A percentile compares a stretch with the other conserved stretches of the same genome.
These are phyloP conservation scores for Astragalus membranaceus DNA, from an alignment of 306 rosid genomes.

Conservation along the genomic window DNA sequence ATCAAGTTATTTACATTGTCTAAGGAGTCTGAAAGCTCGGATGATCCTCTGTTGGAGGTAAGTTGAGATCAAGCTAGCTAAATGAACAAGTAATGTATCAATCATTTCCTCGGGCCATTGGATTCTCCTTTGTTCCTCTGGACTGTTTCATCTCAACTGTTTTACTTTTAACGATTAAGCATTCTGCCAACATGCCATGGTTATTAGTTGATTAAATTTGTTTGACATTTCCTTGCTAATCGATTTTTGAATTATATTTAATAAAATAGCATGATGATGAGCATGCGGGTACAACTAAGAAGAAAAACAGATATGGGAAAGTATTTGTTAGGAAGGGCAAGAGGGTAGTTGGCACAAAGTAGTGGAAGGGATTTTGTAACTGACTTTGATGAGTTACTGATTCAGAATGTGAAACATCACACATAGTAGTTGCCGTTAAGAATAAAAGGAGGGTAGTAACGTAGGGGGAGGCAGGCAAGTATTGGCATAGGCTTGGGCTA, in stretches of 20 bases:
- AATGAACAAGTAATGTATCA: constrained; percentile 2
- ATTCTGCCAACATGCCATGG: background rate
- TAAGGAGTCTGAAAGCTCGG: constrained; percentile 54
- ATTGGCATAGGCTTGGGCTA: too few relatives aligned
- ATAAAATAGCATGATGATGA: constrained; percentile 10
- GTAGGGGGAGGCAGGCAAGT: too few relatives aligned
- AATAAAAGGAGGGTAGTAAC: too few relatives aligned
- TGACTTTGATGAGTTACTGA: too few relatives aligned
- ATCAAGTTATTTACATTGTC: constrained; percentile 47
- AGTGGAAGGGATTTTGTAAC: too few relatives aligned
- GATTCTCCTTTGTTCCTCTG: constrained; percentile 10
- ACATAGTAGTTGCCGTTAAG: too few relatives aligned
- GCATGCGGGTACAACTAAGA: too few relatives aligned
- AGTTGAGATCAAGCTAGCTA: constrained; percentile 19
- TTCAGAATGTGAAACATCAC: too few relatives aligned
- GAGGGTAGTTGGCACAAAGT: too few relatives aligned
- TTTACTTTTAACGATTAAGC: background rate
- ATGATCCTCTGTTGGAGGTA: constrained; percentile 75
- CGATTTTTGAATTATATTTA: background rate
- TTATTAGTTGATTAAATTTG: background rate
- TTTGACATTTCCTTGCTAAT: constrained; percentile 2
- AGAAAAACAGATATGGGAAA: too few relatives aligned
- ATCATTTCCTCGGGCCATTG: background rate
- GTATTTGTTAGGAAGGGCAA: too few relatives aligned
- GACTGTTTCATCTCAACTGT: background rate